These are phyloP conservation scores for Medicago ruthenica DNA, from an alignment of 306 rosid species.

Conservation along the genomic window DNA sequence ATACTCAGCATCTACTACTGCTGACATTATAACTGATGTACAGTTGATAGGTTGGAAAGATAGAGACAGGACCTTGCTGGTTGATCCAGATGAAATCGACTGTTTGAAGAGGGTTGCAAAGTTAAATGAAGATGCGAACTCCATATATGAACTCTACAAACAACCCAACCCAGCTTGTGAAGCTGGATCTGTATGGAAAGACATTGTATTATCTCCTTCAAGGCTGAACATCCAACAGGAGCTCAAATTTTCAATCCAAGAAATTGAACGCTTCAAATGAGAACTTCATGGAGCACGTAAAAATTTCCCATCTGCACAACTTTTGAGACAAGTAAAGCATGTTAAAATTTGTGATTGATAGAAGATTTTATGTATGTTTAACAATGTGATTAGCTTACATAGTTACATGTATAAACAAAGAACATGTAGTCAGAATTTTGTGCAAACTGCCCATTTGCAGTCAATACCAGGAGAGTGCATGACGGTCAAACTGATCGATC, in stretches of 20 bases:
- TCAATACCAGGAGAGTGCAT: neutral
- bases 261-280: constrained; percentile 60
- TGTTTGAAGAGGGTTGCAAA: constrained; percentile 72
- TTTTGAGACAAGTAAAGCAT: constrained; percentile 22
- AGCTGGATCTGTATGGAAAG: constrained; percentile 92
- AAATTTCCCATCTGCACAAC: constrained; percentile 11
- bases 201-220: constrained; percentile 89
- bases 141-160: constrained; percentile 82
- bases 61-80: constrained; percentile 81
- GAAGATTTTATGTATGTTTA: constrained; percentile 39
- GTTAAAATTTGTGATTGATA: constrained; percentile 20
- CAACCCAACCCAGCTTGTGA: constrained; percentile 75
- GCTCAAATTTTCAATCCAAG: constrained; percentile 89
- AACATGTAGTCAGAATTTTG: constrained; percentile 31
- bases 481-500: constrained; percentile 10
- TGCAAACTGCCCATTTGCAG: constrained; percentile 9
- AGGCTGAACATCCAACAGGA: constrained; percentile 86
- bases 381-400: constrained; percentile 13
- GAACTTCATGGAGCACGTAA: constrained; percentile 31
- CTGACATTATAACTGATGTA: constrained; percentile 43
- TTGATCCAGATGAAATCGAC: constrained; percentile 91
- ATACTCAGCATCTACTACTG: constrained; percentile 31
- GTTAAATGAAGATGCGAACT: constrained; percentile 69
- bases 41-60: constrained; percentile 97
- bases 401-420: constrained; percentile 42